phyloP scores from a whole-genome alignment of 768 basidiomycete genomes.

The Lanmaoa pseudosensibilis region DNA sequence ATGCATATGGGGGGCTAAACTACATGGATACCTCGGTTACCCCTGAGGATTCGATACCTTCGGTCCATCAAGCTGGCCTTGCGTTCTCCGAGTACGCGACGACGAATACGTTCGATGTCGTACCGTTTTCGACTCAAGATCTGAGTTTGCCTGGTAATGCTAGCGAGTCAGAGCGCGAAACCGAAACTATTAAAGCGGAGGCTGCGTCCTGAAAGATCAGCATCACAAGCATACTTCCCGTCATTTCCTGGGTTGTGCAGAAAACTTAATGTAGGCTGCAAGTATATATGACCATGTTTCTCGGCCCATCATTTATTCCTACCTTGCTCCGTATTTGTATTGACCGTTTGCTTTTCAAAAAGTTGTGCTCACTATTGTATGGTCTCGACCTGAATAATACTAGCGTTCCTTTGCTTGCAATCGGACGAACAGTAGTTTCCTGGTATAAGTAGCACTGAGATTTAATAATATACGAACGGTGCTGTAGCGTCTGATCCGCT shows the following conservation, averaged over 20 bases:
- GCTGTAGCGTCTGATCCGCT: slow-evolving; percentile 10
- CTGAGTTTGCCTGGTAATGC: slow-evolving; percentile 55
- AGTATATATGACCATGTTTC: slow-evolving; percentile 35
- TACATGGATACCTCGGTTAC: slow-evolving; percentile 73
- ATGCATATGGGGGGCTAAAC: slow-evolving; percentile 67
- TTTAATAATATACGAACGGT: slow-evolving; percentile 16
- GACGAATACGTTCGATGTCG: slow-evolving; percentile 67
- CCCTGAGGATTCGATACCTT: slow-evolving; percentile 62
- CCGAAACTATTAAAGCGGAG: slow-evolving; percentile 70
- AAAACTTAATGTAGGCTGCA: slow-evolving; percentile 32
- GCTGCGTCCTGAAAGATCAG: slow-evolving; percentile 35
- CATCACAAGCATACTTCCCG: slow-evolving; percentile 20
- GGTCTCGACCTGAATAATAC: slow-evolving; percentile 32
- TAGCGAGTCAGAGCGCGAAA: slow-evolving; percentile 62
- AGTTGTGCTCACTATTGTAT: slow-evolving; percentile 39
- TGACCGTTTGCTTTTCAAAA: slow-evolving; percentile 34
- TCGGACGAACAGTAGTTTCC: slow-evolving; percentile 13
- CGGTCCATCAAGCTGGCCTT: slow-evolving; percentile 61
- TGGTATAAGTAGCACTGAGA: slow-evolving; percentile 23
- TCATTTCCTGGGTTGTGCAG: slow-evolving; percentile 29
- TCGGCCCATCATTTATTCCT: slow-evolving; percentile 37
- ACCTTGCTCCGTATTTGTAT: slow-evolving; percentile 41
- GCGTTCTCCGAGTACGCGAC: slow-evolving; percentile 72
- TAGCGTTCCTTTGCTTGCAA: slow-evolving; percentile 18
- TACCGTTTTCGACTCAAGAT: slow-evolving; percentile 66